These are phyloP conservation scores for Sicyos baderoa DNA, from an alignment of 306 rosid species.

Conservation along the genomic window DNA sequence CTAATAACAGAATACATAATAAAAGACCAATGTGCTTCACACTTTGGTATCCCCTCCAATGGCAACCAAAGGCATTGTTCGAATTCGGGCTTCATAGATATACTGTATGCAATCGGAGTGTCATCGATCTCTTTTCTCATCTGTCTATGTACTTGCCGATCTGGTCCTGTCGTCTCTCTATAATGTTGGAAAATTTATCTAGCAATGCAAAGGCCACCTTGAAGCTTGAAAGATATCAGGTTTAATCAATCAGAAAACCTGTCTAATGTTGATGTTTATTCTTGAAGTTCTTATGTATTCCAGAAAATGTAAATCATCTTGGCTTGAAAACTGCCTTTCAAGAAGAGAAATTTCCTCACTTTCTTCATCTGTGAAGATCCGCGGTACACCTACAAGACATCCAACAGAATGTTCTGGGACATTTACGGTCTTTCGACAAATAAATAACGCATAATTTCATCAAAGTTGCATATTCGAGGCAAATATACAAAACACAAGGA, in stretches of 20 bases:
- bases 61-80: neutral
- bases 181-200: neutral
- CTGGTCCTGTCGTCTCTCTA: neutral
- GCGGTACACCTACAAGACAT: constrained; percentile 70
- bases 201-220: neutral
- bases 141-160: neutral
- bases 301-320: constrained; percentile 54
- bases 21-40: neutral
- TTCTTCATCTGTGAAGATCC: constrained; percentile 66
- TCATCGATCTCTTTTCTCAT: neutral
- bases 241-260: constrained; percentile 37
- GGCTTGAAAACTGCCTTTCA: constrained; percentile 38
- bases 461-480: neutral
- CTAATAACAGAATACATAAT: too few species aligned
- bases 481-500: neutral
- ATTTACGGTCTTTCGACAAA: neutral
- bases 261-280: constrained; percentile 89
- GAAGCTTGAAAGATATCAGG: neutral
- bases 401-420: neutral
- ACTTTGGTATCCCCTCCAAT: neutral
- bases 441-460: neutral
- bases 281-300: constrained; percentile 69
- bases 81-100: neutral
- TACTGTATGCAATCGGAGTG: neutral
- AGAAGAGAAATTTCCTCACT: constrained; percentile 56